A percentile compares a stretch with the other conserved stretches of the same genome.
Evolutionary conservation across 148 eudicot genomes (phyloP).

Genomic region (Heliosperma pusillum): DNA sequence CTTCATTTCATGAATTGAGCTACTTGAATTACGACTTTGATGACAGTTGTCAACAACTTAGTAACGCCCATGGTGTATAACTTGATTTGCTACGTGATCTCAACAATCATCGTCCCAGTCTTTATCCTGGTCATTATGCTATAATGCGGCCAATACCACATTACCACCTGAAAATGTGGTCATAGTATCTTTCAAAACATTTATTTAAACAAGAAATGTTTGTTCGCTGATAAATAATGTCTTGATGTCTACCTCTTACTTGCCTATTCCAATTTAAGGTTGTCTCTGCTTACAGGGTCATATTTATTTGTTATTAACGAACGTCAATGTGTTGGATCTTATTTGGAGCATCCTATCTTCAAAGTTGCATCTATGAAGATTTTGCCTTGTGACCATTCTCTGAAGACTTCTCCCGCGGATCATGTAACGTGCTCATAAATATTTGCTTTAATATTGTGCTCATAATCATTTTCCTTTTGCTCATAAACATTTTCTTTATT

Average conservation of each 20-base stretch:
- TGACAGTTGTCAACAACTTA: neutral
- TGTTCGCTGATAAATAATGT: neutral
- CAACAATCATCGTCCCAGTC: neutral
- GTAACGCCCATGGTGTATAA: neutral
- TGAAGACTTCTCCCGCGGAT: conserved; percentile 63
- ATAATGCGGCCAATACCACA: neutral
- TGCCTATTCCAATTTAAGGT: neutral
- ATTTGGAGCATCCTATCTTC: conserved; percentile 81
- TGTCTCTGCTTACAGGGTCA: conserved; percentile 51
- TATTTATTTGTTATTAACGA: conserved; percentile 79
- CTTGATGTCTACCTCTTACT: neutral
- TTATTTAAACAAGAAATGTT: neutral
- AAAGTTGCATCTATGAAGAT: conserved; percentile 76
- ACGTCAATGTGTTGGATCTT: conserved; percentile 81
- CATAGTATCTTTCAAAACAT: neutral
- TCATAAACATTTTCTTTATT: no score
- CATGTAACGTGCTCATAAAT: conserved; percentile 44
- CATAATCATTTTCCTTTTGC: no score
- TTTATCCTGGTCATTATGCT: neutral
- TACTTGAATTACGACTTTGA: neutral
- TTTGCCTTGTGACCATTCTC: conserved; percentile 83
- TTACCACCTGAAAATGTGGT: neutral
- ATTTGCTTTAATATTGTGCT: no score
- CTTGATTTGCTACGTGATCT: neutral
- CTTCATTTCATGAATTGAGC: neutral